These are phyloP conservation scores for Fusarium incarnatum DNA, from an alignment of 2,329 filamentous ascomycete genomes.

Conservation along the genomic window DNA sequence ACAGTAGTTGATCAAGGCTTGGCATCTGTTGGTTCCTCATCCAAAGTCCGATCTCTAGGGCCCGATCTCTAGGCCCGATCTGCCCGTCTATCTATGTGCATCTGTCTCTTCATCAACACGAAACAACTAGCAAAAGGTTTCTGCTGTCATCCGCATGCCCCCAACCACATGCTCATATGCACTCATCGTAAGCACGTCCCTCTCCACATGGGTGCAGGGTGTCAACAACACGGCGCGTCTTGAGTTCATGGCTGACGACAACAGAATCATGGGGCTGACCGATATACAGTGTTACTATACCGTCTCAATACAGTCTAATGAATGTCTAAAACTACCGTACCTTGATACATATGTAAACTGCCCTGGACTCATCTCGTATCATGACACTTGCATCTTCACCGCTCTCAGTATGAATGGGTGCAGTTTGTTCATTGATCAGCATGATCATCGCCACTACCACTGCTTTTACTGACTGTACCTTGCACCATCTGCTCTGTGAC, in stretches of 20 bases:
- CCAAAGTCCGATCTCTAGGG: constrained; percentile 6
- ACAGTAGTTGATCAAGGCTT: not conserved
- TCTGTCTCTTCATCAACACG: constrained; percentile 14
- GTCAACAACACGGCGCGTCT: constrained; percentile 8
- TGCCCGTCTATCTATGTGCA: not conserved
- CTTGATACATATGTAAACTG: constrained; percentile 1
- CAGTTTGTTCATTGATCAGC: not conserved
- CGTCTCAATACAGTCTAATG: constrained; percentile 8
- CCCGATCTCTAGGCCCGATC: not conserved
- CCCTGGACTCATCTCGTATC: not conserved
- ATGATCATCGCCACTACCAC: not conserved
- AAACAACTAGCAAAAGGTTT: constrained; percentile 28
- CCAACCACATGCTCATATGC: not conserved
- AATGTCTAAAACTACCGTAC: not conserved
- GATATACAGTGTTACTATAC: constrained; percentile 12
- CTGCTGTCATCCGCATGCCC: not conserved
- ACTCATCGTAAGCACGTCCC: not conserved
- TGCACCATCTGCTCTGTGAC: not conserved
- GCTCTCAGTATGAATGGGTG: not conserved
- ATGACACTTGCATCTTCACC: not conserved
- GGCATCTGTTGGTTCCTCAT: constrained; percentile 12
- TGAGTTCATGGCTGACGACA: constrained; percentile 35
- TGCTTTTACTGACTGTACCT: not conserved
- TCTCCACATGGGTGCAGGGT: not conserved
- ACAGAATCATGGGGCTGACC: not conserved